These are phyloP conservation scores for Euclidium syriacum DNA, from an alignment of 345 rosid genomes.

Conservation along the genomic window DNA sequence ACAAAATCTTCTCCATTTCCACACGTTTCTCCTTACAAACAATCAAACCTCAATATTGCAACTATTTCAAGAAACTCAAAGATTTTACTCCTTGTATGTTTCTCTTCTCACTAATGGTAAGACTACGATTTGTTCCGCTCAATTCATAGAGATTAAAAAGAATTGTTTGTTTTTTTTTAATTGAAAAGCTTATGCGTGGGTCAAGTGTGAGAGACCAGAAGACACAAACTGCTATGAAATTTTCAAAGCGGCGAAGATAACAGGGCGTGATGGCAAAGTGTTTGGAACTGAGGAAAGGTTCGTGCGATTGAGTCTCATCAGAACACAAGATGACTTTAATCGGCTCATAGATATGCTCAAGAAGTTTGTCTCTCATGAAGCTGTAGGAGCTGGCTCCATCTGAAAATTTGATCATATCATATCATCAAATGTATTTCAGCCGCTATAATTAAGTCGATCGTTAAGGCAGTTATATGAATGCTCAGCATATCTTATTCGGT, in stretches of 20 bases:
- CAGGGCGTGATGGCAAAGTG: conserved; percentile 34
- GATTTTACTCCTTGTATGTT: conserved; percentile 24
- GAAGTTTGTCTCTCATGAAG: conserved; percentile 1
- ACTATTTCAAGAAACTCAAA: conserved; percentile 25
- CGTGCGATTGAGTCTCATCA: conserved; percentile 54
- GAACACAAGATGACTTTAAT: conserved; percentile 57
- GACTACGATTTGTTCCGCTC: too few relatives aligned
- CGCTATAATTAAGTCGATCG: too few relatives aligned
- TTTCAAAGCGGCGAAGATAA: conserved; percentile 44
- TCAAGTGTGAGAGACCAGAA: conserved; percentile 54
- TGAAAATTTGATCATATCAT: background rate
- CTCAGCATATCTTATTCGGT: too few relatives aligned
- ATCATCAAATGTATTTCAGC: too few relatives aligned
- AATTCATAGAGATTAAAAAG: too few relatives aligned
- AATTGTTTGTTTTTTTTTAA: background rate
- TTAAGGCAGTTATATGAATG: too few relatives aligned
- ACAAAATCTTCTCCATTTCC: conserved; percentile 25
- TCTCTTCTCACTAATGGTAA: background rate
- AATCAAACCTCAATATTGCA: conserved; percentile 41
- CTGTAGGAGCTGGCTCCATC: background rate
- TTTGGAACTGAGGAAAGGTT: conserved; percentile 36
- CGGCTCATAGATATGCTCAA: background rate
- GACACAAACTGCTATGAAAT: conserved; percentile 43
- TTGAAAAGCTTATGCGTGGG: conserved; percentile 62
- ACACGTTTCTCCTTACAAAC: conserved; percentile 47